Evolutionary conservation across 2,329 filamentous ascomycete species (phyloP).

Genomic region (Onygenales sp.): DNA sequence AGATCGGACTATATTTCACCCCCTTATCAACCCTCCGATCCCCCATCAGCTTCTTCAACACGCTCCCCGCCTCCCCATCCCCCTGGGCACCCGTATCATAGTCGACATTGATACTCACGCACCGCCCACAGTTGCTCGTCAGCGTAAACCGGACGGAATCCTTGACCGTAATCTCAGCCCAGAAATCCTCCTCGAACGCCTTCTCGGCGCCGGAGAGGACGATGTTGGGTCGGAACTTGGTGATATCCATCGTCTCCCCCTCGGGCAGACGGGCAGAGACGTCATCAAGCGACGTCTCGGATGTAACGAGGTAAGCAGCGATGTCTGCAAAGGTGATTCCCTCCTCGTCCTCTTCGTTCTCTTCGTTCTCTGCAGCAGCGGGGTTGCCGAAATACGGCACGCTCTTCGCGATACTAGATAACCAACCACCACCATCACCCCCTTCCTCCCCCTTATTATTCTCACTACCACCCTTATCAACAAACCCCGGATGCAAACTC

Average conservation of each 20-base stretch:
- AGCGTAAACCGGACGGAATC: conserved; percentile 39
- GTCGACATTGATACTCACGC: conserved; percentile 62
- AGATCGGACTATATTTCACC: conserved; percentile 57
- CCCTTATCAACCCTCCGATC: conserved; percentile 64
- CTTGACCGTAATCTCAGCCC: conserved; percentile 50
- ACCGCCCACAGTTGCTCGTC: conserved; percentile 62
- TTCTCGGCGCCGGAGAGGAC: conserved; percentile 50
- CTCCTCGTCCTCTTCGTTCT: conserved; percentile 25
- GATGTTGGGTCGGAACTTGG: conserved; percentile 65
- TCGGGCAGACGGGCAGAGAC: conserved; percentile 49
- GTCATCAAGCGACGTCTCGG: conserved; percentile 58
- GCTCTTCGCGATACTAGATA: conserved; percentile 10
- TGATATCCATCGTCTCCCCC: conserved; percentile 49
- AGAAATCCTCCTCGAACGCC: conserved; percentile 63
- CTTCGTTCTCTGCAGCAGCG: not conserved
- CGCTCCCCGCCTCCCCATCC: conserved; percentile 46
- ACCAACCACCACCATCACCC: conserved; percentile 9
- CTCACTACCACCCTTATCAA: conserved; percentile 13
- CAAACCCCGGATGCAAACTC: conserved; percentile 41
- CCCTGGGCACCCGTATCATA: conserved; percentile 54
- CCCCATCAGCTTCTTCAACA: conserved; percentile 60
- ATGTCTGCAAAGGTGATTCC: conserved; percentile 64
- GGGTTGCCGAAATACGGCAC: conserved; percentile 4
- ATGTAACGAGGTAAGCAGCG: conserved; percentile 65
- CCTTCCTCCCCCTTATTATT: not conserved